Conservation (phyloP, 306 rosid species). For the Casuarina cunninghamiana region DNA sequence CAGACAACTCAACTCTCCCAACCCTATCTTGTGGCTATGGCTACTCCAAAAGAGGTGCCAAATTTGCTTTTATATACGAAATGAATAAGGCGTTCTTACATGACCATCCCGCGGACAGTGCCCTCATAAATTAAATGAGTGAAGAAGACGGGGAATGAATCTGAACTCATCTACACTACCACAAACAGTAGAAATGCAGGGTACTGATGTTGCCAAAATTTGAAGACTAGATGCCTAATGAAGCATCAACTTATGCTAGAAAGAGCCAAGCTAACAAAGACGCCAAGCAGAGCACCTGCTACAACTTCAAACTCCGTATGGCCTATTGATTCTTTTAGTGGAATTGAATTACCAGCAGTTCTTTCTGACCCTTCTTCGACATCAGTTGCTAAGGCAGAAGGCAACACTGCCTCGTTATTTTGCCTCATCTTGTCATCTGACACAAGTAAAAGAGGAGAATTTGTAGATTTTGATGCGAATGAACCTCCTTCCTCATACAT, state of each 20-base stretch:
- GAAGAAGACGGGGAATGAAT: neutral
- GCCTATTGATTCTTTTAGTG: slow-evolving; percentile 70
- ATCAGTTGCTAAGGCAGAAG: slow-evolving; percentile 34
- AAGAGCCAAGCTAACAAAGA: slow-evolving; percentile 58
- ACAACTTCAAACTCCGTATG: slow-evolving; percentile 81
- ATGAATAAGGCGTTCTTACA: neutral
- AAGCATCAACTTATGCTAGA: slow-evolving; percentile 22
- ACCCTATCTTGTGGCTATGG: no score
- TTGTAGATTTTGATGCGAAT: slow-evolving; percentile 30
- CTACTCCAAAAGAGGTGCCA: neutral
- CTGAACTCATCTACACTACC: neutral
- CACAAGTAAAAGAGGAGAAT: slow-evolving; percentile 29
- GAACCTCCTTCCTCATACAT: slow-evolving; percentile 43
- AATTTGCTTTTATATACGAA: no score
- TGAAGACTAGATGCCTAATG: neutral
- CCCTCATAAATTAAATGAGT: neutral
- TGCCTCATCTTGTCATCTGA: slow-evolving; percentile 34
- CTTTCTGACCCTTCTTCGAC: slow-evolving; percentile 37
- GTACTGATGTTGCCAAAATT: neutral
- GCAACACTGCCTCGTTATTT: slow-evolving; percentile 17
- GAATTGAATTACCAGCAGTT: slow-evolving; percentile 23
- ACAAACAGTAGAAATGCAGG: neutral
- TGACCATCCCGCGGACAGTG: neutral
- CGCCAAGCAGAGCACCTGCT: slow-evolving; percentile 78
- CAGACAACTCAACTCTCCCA: no score